Conservation (phyloP, 768 basidiomycete species). For the Agrocybe pediades region DNA sequence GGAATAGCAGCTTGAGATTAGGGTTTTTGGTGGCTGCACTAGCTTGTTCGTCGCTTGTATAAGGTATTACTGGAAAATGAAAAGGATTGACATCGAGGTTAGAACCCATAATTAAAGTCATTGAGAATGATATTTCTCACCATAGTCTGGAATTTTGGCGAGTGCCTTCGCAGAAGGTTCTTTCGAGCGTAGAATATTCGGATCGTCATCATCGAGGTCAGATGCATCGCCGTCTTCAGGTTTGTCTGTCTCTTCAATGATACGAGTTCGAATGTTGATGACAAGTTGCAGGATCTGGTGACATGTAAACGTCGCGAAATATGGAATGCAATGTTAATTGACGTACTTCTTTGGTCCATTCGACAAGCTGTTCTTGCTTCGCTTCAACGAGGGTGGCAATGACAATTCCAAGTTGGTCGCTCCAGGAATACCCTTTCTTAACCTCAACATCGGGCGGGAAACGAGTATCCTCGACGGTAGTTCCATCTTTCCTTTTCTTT, state of each 20-base stretch:
- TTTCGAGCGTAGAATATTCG: constrained; percentile 25
- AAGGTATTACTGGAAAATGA: constrained; percentile 64
- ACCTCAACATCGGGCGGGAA: constrained; percentile 74
- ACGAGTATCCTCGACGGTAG: constrained; percentile 41
- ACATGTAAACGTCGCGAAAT: not conserved
- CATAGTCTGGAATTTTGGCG: constrained; percentile 70
- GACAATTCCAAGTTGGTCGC: constrained; percentile 87
- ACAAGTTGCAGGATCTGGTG: constrained; percentile 62
- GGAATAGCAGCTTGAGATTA: constrained; percentile 83
- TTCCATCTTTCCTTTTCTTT: constrained; percentile 36
- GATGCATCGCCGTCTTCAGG: constrained; percentile 31
- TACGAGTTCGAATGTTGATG: constrained; percentile 57
- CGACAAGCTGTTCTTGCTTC: constrained; percentile 62
- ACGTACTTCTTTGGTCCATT: constrained; percentile 83
- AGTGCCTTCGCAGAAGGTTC: constrained; percentile 71
- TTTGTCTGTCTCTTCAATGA: constrained; percentile 63
- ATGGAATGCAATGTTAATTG: constrained; percentile 1
- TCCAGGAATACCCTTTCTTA: constrained; percentile 87
- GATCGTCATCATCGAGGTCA: constrained; percentile 36
- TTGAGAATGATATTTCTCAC: constrained; percentile 43
- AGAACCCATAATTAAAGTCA: not conserved
- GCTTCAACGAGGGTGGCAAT: constrained; percentile 73
- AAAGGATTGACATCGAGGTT: not conserved
- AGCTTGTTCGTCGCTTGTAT: constrained; percentile 71
- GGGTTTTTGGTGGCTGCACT: constrained; percentile 77